A percentile compares a stretch with the other conserved stretches of the same genome.
Evolutionary conservation across 768 basidiomycete genomes (phyloP).

Genomic region (Coprinellus micaceus): DNA sequence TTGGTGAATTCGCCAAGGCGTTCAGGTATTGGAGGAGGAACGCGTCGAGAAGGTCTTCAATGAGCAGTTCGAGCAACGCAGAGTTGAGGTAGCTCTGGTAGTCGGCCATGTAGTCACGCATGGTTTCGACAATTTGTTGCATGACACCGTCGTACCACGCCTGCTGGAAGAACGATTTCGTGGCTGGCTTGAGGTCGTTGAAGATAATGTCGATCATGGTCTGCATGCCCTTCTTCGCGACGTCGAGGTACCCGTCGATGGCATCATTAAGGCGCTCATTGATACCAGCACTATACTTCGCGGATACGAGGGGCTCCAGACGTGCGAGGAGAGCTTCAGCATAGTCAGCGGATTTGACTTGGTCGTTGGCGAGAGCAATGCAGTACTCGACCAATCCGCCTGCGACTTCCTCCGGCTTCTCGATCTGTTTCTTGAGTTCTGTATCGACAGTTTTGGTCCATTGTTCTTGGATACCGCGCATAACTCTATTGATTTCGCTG

Average conservation of each 20-base stretch:
- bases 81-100: slow-evolving; percentile 90
- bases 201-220: slow-evolving; percentile 92
- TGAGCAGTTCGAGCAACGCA: slow-evolving; percentile 83
- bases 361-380: slow-evolving; percentile 96
- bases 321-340: slow-evolving; percentile 82
- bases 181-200: slow-evolving; percentile 88
- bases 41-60: slow-evolving; percentile 88
- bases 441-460: slow-evolving; percentile 82
- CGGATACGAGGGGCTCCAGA: slow-evolving; percentile 86
- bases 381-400: slow-evolving; percentile 93
- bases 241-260: slow-evolving; percentile 97
- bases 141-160: slow-evolving; percentile 90
- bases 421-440: slow-evolving; percentile 83
- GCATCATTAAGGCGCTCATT: slow-evolving; percentile 89
- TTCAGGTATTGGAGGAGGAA: slow-evolving; percentile 91
- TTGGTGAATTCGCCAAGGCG: slow-evolving; percentile 77
- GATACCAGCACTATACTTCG: slow-evolving; percentile 84
- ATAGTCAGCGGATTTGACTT: slow-evolving; percentile 93
- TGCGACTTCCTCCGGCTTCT: slow-evolving; percentile 83
- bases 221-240: slow-evolving; percentile 95
- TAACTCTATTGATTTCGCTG: slow-evolving; percentile 82
- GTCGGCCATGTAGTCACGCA: slow-evolving; percentile 95
- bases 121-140: slow-evolving; percentile 88
- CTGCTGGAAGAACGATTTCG: slow-evolving; percentile 76
- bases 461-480: slow-evolving; percentile 82